Evolutionary conservation across 2,329 filamentous ascomycete species (phyloP), one percentile per base, ranked within the genome.

Genomic region (Aspergillus neoniger): DNA sequence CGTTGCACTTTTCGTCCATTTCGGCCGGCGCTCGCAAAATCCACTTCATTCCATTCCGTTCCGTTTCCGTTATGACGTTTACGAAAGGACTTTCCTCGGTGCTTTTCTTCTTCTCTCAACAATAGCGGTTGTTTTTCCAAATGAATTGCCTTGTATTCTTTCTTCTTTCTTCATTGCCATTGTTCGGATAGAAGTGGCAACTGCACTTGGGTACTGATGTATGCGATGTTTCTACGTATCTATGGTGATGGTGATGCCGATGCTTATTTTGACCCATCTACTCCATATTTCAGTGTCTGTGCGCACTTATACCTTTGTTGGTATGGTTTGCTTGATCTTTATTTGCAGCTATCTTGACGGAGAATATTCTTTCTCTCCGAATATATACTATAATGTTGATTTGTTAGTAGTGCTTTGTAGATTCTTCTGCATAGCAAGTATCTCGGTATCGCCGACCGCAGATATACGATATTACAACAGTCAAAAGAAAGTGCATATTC

Each of bases 231-330:
- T 32, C 41, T 25, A 25, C 25, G 6, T 44, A 23, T 44, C 17
- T 44, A 14, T 15, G 32, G 44, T 23, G 21, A 28, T 49, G 44
- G 6, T 12, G 8, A 30, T 4, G 28, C 12, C 4, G 10, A 30
- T 10, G 28, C 28, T 44, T 44, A 44, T 44, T 19, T 23, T 36
- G 32, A 44, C 41, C 41, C 41, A 7, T 49, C 14, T 49, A 23
- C 32, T 36, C 32, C 32, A 36, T 36, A 36, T 36, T 32, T 28
- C 44, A n/a, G n/a, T 50, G 47, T 50, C 47, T 30, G 47, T 50
- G 47, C 47, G 47, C 47, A 28, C n/a, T 50, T 32, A 50, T 50
- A 50, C 47, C 47, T 32, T 50, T 44, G 47, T 49, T 50, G 47
- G 47, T 30, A 50, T 50, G 47, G 25, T 50, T 50, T 30, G 21